phyloP scores from a whole-genome alignment of 1,139 yeast species.

The Pichia sorboxylosa region DNA sequence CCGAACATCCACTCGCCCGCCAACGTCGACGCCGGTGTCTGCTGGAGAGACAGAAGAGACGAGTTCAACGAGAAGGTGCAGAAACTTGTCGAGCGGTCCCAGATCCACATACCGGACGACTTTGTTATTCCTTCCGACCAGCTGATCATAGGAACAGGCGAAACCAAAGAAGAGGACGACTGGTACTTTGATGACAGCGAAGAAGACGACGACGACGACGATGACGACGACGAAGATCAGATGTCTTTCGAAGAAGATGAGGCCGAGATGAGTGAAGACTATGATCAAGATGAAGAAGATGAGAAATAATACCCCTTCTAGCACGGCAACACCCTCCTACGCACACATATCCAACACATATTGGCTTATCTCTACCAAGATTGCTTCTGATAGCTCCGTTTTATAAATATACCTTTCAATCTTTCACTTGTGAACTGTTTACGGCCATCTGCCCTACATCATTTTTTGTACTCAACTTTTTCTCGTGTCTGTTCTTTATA shows the following conservation, averaged over 20 bases:
- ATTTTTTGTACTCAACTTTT: too few species aligned
- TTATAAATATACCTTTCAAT: too few species aligned
- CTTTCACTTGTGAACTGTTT: too few species aligned
- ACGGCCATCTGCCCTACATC: too few species aligned
- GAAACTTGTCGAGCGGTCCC: conserved; percentile 76
- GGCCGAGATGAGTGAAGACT: conserved; percentile 26
- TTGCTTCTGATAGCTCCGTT: too few species aligned
- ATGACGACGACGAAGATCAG: conserved; percentile 22
- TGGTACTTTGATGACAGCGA: conserved; percentile 18
- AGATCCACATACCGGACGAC: conserved; percentile 77
- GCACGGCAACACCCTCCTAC: too few species aligned
- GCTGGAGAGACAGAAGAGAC: conserved; percentile 74
- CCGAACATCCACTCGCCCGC: conserved; percentile 92
- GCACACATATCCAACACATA: too few species aligned
- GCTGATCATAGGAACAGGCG: conserved; percentile 5
- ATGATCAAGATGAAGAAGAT: conserved; percentile 25
- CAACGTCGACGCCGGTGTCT: conserved; percentile 88
- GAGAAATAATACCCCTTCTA: background rate
- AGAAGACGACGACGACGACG: conserved; percentile 25
- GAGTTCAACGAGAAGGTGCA: conserved; percentile 66
- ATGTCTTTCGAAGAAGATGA: conserved; percentile 30
- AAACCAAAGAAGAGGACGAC: conserved; percentile 27
- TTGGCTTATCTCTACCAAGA: too few species aligned
- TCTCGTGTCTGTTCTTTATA: too few species aligned
- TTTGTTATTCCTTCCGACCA: conserved; percentile 53